These are phyloP conservation scores for Dimocarpus longan DNA, from an alignment of 345 rosid species.

Conservation along the genomic window DNA sequence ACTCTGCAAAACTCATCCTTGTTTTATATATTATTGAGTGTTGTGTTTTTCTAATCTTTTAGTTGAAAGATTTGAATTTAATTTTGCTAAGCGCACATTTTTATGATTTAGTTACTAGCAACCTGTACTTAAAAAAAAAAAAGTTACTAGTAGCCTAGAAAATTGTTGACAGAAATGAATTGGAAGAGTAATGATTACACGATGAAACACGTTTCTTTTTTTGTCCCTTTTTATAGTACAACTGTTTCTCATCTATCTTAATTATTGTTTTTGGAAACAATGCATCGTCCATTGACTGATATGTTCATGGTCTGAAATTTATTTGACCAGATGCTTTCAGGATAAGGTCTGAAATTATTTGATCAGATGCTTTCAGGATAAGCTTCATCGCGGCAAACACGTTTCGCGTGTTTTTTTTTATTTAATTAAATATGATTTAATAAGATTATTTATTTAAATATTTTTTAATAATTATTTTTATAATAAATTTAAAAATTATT, in stretches of 20 bases:
- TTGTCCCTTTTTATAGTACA: not conserved
- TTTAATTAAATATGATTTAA: too few relatives aligned
- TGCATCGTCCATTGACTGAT: not conserved
- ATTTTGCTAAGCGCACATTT: not conserved
- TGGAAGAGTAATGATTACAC: too few relatives aligned
- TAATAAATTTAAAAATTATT: too few relatives aligned
- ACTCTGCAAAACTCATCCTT: too few relatives aligned
- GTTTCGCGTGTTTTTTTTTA: too few relatives aligned
- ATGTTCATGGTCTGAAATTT: not conserved
- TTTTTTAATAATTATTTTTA: too few relatives aligned
- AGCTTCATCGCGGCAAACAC: not conserved
- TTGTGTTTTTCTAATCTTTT: not conserved
- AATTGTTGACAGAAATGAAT: not conserved
- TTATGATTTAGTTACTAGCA: too few relatives aligned
- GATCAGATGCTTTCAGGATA: not conserved
- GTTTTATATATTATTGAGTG: too few relatives aligned
- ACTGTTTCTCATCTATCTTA: not conserved
- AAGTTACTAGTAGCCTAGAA: not conserved
- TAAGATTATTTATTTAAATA: too few relatives aligned
- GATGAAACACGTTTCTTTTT: too few relatives aligned
- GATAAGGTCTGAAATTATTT: not conserved
- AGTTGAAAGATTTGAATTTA: not conserved
- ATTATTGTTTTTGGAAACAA: too few relatives aligned
- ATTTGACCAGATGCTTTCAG: not conserved
- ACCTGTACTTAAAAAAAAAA: too few relatives aligned